Base-by-base conservation (phyloP, 441 rosid genomes). In the Manihot esculenta region DNA sequence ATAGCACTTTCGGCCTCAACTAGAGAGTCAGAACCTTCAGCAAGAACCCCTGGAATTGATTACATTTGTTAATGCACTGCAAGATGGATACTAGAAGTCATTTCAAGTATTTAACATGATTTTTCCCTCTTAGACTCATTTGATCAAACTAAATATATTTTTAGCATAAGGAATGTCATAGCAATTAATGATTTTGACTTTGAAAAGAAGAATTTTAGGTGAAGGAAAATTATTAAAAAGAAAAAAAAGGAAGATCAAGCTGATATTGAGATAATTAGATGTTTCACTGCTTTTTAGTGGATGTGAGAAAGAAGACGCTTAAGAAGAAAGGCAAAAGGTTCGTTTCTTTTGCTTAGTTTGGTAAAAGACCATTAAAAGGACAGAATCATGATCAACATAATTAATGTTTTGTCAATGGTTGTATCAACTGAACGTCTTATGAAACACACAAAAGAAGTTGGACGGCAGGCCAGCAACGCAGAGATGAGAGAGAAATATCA, bases 1-100 rank as follows among this genome's bases (percentile, higher is more conserved):
- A 92, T 72, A 24, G 80, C 78, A 77, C 86, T 64, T 84, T 92
- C 99, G 68, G 89, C 92, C 78, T 83, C 86, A 24, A 91, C 92
- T 30, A 94, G 85, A 33, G 88, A 76, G 54, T 88, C 89, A 8
- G 62, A 42, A 56, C 97, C 97, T 78, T 89, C 93, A 53, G 84
- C 86, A 75, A 79, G 80, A 77, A 87, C 75, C 97, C 93, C 97
- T 89, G 86, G 71, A 80, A 85, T 78, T 68, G 63, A 75, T 57
- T 42, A 80, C 66, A 76, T 59, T 69, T 44, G 49, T 85, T 73
- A 85, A 77, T 76, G 70, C 58, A 71, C 78, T 62, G 68, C 72
- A 70, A 77, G 81, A 69, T 74, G 71, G 65, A 67, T 42, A 58
- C 61, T 56, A 54, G 42, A 49, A 54, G 61, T 72, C 69, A 67